phyloP scores from a whole-genome alignment of 352 stramenopile species.

The Phytophthora citrophthora region DNA sequence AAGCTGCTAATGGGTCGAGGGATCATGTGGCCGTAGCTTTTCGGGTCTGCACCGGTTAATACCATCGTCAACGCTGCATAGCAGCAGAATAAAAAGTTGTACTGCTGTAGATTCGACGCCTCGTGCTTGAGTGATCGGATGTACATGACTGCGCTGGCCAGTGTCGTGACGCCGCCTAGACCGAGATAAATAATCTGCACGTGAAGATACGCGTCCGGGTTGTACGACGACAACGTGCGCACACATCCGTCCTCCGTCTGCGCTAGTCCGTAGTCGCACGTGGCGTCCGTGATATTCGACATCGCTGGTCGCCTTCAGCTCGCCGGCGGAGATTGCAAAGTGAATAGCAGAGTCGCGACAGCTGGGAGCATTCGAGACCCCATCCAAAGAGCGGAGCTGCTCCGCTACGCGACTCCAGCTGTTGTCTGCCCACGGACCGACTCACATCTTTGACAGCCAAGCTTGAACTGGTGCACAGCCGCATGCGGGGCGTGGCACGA shows the following conservation, averaged over 20 bases:
- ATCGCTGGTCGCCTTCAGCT: conserved; percentile 19
- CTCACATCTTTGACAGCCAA: conserved; percentile 32
- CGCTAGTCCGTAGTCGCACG: conserved; percentile 41
- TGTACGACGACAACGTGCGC: conserved; percentile 37
- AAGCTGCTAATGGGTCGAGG: conserved; percentile 44
- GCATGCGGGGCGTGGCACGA: conserved; percentile 19
- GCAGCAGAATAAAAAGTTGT: conserved; percentile 45
- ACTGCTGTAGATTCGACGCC: conserved; percentile 41
- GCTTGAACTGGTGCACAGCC: conserved; percentile 25
- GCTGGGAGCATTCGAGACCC: conserved; percentile 14
- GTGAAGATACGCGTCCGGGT: conserved; percentile 33
- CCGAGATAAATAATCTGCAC: conserved; percentile 42
- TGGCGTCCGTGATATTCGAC: conserved; percentile 37
- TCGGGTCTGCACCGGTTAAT: conserved; percentile 38
- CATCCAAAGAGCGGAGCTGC: conserved; percentile 29
- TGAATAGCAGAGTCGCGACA: conserved; percentile 19
- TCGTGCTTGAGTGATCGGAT: conserved; percentile 35
- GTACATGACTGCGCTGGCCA: conserved; percentile 39
- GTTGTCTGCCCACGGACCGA: conserved; percentile 21
- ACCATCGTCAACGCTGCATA: conserved; percentile 48
- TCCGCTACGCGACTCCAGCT: conserved; percentile 25
- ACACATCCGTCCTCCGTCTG: conserved; percentile 33
- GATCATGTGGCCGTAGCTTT: conserved; percentile 45
- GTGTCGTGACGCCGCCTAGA: conserved; percentile 27
- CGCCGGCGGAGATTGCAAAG: conserved; percentile 24